These are phyloP conservation scores for Eremothecium gossypii DNA, from an alignment of 1,139 yeast genomes.

Conservation along the genomic window DNA sequence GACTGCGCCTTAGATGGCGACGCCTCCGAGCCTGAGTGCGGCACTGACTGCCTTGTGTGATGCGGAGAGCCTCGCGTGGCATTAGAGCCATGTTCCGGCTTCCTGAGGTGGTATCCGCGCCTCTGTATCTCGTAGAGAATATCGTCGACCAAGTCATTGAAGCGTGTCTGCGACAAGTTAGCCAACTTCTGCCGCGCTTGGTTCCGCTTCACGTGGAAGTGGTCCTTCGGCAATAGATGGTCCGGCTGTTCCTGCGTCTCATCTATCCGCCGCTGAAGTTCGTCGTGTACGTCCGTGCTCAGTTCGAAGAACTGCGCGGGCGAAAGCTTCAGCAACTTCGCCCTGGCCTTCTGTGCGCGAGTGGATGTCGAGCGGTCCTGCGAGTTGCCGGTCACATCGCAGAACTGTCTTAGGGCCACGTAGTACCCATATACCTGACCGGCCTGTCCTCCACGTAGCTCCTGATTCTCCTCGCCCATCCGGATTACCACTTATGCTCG, in stretches of 20 bases:
- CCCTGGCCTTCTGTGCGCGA: constrained; percentile 71
- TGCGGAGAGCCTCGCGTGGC: neutral
- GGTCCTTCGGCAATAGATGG: constrained; percentile 56
- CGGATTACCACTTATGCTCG: neutral
- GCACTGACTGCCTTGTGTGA: neutral
- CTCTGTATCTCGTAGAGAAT: constrained; percentile 81
- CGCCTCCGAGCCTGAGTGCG: neutral
- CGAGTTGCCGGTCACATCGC: constrained; percentile 16
- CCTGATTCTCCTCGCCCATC: constrained; percentile 2
- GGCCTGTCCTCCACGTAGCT: constrained; percentile 5
- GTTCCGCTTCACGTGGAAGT: constrained; percentile 87
- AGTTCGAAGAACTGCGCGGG: constrained; percentile 82
- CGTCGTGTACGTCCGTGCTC: constrained; percentile 90
- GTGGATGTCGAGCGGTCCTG: constrained; percentile 34
- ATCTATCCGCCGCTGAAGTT: constrained; percentile 63
- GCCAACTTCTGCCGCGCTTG: constrained; percentile 93
- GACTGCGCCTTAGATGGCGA: neutral
- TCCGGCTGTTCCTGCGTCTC: constrained; percentile 46
- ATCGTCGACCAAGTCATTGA: constrained; percentile 85
- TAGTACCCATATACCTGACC: constrained; percentile 13
- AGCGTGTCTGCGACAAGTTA: constrained; percentile 69
- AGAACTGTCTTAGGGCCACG: constrained; percentile 16
- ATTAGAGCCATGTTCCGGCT: constrained; percentile 1
- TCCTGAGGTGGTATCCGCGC: constrained; percentile 39
- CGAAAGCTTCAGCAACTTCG: constrained; percentile 70